phyloP scores from a whole-genome alignment of 352 stramenopile species.

The Globisporangium paddicum region DNA sequence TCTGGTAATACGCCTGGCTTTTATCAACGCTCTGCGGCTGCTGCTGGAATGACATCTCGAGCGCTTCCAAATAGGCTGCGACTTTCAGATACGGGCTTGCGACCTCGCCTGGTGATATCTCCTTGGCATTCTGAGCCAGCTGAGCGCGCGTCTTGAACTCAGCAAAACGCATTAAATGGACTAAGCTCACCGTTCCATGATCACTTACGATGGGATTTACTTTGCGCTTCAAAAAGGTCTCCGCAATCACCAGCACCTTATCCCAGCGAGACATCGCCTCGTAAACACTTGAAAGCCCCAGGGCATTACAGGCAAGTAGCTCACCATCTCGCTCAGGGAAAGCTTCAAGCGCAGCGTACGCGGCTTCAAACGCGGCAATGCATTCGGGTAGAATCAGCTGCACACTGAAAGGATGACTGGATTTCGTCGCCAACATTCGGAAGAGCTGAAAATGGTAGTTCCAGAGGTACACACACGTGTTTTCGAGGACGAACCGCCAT shows the following conservation, averaged over 20 bases:
- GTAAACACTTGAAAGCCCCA: constrained; percentile 51
- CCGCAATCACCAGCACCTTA: constrained; percentile 40
- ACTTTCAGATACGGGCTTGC: constrained; percentile 35
- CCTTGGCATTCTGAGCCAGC: constrained; percentile 66
- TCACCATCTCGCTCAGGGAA: constrained; percentile 29
- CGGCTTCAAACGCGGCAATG: constrained; percentile 50
- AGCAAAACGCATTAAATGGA: constrained; percentile 57
- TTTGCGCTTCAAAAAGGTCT: constrained; percentile 59
- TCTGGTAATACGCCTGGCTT: constrained; percentile 45
- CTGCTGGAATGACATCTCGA: constrained; percentile 35
- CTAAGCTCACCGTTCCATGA: not conserved
- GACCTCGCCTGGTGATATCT: constrained; percentile 41
- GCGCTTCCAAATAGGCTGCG: constrained; percentile 45
- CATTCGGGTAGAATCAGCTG: constrained; percentile 59
- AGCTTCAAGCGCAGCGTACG: constrained; percentile 40
- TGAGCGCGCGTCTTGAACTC: constrained; percentile 63
- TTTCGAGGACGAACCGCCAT: constrained; percentile 71
- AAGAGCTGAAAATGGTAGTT: constrained; percentile 91
- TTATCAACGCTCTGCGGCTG: constrained; percentile 36
- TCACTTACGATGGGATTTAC: not conserved
- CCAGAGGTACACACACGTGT: constrained; percentile 85
- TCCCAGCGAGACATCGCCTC: constrained; percentile 42
- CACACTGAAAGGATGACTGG: constrained; percentile 15
- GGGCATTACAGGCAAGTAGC: constrained; percentile 38
- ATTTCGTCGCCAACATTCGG: constrained; percentile 16